Conservation (phyloP, 2,329 filamentous ascomycete genomes). For the Ophiosphaerella herpotricha region DNA sequence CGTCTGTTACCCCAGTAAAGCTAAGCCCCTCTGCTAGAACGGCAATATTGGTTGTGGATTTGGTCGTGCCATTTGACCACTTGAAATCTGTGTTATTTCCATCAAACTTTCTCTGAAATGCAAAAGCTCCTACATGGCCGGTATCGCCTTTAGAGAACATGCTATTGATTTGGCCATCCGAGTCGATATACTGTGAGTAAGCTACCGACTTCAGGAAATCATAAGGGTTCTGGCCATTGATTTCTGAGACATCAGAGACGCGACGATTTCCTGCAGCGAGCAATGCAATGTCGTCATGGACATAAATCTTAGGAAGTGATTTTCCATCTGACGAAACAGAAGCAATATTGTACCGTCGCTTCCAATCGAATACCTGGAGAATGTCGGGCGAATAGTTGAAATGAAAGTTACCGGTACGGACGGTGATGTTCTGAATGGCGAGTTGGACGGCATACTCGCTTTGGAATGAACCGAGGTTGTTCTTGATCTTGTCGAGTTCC, state of each 20-base stretch:
- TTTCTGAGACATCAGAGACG: constrained; percentile 32
- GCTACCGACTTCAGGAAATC: constrained; percentile 25
- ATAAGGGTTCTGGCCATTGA: constrained; percentile 33
- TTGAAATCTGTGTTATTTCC: constrained; percentile 30
- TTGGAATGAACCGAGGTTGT: constrained; percentile 29
- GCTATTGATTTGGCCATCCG: constrained; percentile 27
- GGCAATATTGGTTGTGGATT: constrained; percentile 23
- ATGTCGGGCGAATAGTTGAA: constrained; percentile 36
- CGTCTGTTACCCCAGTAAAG: constrained; percentile 39
- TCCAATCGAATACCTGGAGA: constrained; percentile 28
- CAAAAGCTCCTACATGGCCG: constrained; percentile 19
- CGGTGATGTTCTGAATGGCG: constrained; percentile 33
- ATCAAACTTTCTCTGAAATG: constrained; percentile 20
- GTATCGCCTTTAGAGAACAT: constrained; percentile 32
- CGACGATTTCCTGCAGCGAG: constrained; percentile 13
- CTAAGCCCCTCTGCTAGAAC: constrained; percentile 7
- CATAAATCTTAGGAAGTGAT: constrained; percentile 41
- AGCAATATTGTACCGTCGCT: constrained; percentile 21
- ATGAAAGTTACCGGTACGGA: constrained; percentile 31
- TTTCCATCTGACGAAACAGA: constrained; percentile 40
- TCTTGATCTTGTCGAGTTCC: constrained; percentile 40
- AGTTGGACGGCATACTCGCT: constrained; percentile 47
- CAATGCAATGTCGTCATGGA: constrained; percentile 21
- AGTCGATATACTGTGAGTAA: constrained; percentile 26
- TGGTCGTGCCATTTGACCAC: constrained; percentile 37